Evolutionary conservation across 1,284 basidiomycete genomes (phyloP), one percentile per base, ranked within the genome.

Genomic region (Puccinia triticina): DNA sequence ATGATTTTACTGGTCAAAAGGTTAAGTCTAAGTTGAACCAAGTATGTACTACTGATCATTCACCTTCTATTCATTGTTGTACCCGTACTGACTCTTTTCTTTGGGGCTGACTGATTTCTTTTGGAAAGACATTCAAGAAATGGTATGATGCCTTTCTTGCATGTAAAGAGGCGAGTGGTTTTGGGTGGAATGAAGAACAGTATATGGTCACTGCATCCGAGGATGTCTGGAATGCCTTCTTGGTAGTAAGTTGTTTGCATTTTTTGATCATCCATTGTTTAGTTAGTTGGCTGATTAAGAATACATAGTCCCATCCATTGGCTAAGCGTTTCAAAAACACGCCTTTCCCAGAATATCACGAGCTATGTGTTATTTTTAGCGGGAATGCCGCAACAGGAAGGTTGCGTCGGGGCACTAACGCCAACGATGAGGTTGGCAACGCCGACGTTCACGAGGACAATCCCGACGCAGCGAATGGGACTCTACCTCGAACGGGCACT

Each of bases 281-380:
- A 12, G 18, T 12, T n/a, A 4, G 10, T 10, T 55, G 53, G 53
- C 43, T 55, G 53, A 46, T 46, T 7, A 46, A 46, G 43, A 46
- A 8, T 46, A 14, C 7, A 8, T 14, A 46, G 2, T 72, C 46
- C 1, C 69, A 72, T 21, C 46, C 69, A 14, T 10, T n/a, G 0
- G 43, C 69, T 4, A 72, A 40, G 26, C 0, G 16, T 8, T 72
- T 72, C 69, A 72, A 72, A 50, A 72, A 72, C 26, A 72, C 43
- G 12, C 21, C 46, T 1, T 72, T 72, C 46, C 69, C 69, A 5
- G 46, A 72, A 29, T 72, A 3, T 3, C 21, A 48, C 8, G 26
- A 72, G 14, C 21, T 29, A 2, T 2, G 0, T 1, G 46, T 72
- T 18, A 72, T 48, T 3, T 72, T 72, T 72, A 12, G 46, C 3